A percentile compares a stretch with the other conserved stretches of the same genome.
Conservation (phyloP, 495 filamentous ascomycete species). For the Penicillium diatomitis region DNA sequence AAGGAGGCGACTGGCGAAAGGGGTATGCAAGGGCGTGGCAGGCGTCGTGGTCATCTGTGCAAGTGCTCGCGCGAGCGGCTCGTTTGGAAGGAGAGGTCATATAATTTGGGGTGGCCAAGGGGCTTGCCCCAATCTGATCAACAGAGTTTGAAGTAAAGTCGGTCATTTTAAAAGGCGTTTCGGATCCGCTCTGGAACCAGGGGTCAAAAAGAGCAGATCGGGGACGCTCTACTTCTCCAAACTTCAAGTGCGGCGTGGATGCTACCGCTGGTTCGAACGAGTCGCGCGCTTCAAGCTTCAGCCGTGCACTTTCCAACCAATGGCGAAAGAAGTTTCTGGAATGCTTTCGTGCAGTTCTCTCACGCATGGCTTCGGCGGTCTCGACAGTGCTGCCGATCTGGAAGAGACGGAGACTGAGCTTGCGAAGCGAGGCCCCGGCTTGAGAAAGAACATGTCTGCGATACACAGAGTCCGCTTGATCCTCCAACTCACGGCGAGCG, state of each 20-base stretch:
- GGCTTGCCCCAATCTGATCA: slow-evolving; percentile 25
- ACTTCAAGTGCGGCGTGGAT: slow-evolving; percentile 22
- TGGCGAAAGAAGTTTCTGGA: slow-evolving; percentile 47
- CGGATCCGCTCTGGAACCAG: slow-evolving; percentile 28
- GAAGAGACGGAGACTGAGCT: slow-evolving; percentile 44
- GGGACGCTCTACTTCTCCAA: slow-evolving; percentile 17
- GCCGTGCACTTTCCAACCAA: slow-evolving; percentile 46
- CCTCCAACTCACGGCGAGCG: slow-evolving; percentile 33
- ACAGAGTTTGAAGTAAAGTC: slow-evolving; percentile 31
- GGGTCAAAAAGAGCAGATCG: slow-evolving; percentile 34
- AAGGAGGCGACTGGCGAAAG: slow-evolving; percentile 36
- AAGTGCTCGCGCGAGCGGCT: slow-evolving; percentile 40
- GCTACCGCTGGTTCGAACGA: slow-evolving; percentile 25
- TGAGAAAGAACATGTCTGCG: slow-evolving; percentile 37
- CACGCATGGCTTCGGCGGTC: slow-evolving; percentile 45
- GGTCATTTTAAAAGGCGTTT: slow-evolving; percentile 41
- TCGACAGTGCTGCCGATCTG: slow-evolving; percentile 36
- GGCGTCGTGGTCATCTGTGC: slow-evolving; percentile 46
- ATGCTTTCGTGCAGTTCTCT: slow-evolving; percentile 47
- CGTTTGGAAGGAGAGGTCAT: slow-evolving; percentile 50
- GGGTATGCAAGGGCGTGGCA: slow-evolving; percentile 36
- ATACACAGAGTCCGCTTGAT: slow-evolving; percentile 40
- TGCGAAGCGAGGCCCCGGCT: slow-evolving; percentile 37
- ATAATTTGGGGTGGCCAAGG: slow-evolving; percentile 44
- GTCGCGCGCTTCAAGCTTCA: slow-evolving; percentile 28